Base-by-base conservation (phyloP, 2,329 filamentous ascomycete genomes). In the Fusarium ramigenum region DNA sequence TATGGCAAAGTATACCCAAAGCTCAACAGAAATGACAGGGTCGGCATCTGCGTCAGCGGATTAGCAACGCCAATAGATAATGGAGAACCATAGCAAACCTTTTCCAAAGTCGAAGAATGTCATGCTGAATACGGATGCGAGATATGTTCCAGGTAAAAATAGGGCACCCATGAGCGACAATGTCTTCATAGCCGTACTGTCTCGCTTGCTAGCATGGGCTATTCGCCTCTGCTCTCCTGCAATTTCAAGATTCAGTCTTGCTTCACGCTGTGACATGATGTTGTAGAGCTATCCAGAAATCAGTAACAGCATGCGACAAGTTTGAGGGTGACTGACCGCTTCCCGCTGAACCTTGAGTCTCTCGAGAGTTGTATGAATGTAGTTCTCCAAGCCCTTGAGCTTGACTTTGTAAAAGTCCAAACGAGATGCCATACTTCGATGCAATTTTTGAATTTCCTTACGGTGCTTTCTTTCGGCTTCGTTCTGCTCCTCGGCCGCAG, bases 1-100 rank as follows among this genome's bases (percentile, higher is more conserved):
- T 60, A 91, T 85, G 69, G 83, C 88, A 72, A 91, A 91, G 81
- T 91, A 92, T 60, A 92, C 85, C 89, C 90, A 92, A 32, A 92
- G 83, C 56, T 85, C 80, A 23, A 83, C 78, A 16, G 87, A 87
- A 21, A 91, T 86, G 53, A 83, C 79, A 9, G 84, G 81, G 23
- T 81, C 78, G 9, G 81, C 79, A 57, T 79, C 82, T 78, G 28
- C 28, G 25, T 21, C 16, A 3, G 16, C 15, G 39, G 25, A 57
- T 75, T 57, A 75, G 63, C 9, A 42, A 19, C 16, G 42, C 12
- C 28, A 49, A 18, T 16, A 28, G 32, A 46, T 43, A 23, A 15
- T 18, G 9, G 19, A 12, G 21, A 18, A 9, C 32, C 16, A 37
- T 43, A 25, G 52, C 80, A 69, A 78, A 85, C 85, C 81, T 43